Percentiles rank a stretch among this genome's conserved stretches.
Conservation (phyloP, 495 filamentous ascomycete species). For the Penicillium alfredii region DNA sequence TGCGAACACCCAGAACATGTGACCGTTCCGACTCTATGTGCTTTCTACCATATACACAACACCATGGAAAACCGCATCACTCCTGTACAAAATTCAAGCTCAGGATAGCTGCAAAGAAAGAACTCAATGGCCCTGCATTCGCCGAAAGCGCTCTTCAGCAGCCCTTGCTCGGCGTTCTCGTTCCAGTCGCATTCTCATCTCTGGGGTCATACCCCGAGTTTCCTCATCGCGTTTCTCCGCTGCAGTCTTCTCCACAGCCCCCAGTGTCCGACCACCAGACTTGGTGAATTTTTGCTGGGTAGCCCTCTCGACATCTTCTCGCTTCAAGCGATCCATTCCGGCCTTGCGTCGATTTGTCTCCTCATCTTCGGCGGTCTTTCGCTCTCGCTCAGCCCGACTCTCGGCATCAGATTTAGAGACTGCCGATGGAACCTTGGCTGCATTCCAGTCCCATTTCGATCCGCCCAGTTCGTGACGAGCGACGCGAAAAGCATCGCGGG, state of each 20-base stretch:
- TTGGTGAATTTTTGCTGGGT: constrained; percentile 34
- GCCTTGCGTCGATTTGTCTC: constrained; percentile 54
- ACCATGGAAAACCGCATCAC: too few species aligned
- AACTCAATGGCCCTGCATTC: constrained; percentile 37
- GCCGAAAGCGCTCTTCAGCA: constrained; percentile 76
- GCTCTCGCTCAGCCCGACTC: constrained; percentile 56
- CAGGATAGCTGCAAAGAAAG: too few species aligned
- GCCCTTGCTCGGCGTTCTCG: constrained; percentile 76
- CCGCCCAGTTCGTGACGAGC: constrained; percentile 79
- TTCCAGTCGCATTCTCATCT: constrained; percentile 75
- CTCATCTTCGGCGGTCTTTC: constrained; percentile 47
- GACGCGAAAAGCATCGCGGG: constrained; percentile 86
- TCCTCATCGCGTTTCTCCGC: constrained; percentile 77
- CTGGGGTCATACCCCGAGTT: constrained; percentile 72
- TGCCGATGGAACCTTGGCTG: constrained; percentile 61
- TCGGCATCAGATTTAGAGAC: constrained; percentile 65
- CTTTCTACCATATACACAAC: too few species aligned
- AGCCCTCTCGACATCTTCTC: constrained; percentile 54
- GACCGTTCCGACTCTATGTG: constrained; percentile 3
- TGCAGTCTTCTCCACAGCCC: constrained; percentile 55
- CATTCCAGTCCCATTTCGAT: constrained; percentile 70
- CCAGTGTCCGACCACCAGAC: constrained; percentile 45
- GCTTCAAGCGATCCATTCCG: constrained; percentile 60
- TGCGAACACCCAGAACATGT: background rate
- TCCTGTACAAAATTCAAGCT: too few species aligned